Base-by-base conservation (phyloP, 148 eudicot species). In the Fallopia convolvulus region DNA sequence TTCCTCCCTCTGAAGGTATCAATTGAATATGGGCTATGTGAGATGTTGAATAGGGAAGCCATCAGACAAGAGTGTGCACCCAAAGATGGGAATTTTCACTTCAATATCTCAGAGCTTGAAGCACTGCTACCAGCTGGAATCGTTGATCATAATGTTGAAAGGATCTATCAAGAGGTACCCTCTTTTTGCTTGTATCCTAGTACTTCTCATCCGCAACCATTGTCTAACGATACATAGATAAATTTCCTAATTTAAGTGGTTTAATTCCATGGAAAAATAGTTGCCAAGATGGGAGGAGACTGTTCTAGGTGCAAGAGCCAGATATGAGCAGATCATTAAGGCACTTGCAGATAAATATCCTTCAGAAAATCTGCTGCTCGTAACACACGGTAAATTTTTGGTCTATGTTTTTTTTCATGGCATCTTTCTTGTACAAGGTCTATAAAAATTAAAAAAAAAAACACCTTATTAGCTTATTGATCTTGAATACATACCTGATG, bases 331-430 rank as follows among this genome's bases (percentile, higher is more conserved):
- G 3, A 80, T 91, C 79, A 83, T 91, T 49, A 88, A 85, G 58
- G 87, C 88, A 10, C 92, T 96, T 81, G 99, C 98, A 70, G 89
- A 96, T 83, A 91, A 89, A 80, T 91, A 87, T 79, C 99, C 98
- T 83, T 83, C 91, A 0, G 94, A 95, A 60, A 95, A 95, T 75
- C 80, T 95, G 84, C 82, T 95, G 93, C 82, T 95, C 49, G 92
- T 95, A 72, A 88, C 98, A 6, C 99, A 96, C 63, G 99, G 99
- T 96, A 86, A 85, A 90, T 74, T 74, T 13, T 20, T 68, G n/a
- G 3, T 12, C 40, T 10, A 32, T n/a, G n/a, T 71, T 77, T 68
- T 36, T 33, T 39, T 36, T 10, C 41, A 52, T 1, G 5, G 6
- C n/a, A 4, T 52, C 56, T 52, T 52, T 17, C 56, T 5, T 17